Evolutionary conservation across 2,329 filamentous ascomycete genomes (phyloP).

Genomic region (Phoma sp.): DNA sequence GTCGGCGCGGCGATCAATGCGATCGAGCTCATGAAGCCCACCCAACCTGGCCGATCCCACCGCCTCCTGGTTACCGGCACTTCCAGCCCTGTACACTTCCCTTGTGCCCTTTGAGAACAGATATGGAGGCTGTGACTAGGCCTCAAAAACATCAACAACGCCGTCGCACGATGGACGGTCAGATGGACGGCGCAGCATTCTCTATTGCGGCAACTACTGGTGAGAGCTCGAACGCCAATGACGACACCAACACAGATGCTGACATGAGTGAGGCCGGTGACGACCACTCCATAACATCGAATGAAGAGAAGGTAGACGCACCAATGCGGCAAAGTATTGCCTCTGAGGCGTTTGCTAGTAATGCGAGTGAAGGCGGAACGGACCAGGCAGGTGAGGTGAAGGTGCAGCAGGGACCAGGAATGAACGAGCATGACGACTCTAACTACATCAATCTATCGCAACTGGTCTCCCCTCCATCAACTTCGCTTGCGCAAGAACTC

Average conservation of each 20-base stretch:
- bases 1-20: constrained; percentile 18
- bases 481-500: background rate
- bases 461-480: background rate
- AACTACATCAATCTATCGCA: constrained; percentile 10
- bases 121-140: constrained; percentile 12
- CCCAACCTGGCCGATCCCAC: constrained; percentile 30
- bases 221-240: constrained; percentile 1
- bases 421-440: background rate
- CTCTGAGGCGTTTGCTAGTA: background rate
- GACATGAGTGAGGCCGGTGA: constrained; percentile 6
- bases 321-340: too few species aligned
- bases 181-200: constrained; percentile 18
- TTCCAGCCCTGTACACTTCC: constrained; percentile 22
- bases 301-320: background rate
- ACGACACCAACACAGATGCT: background rate
- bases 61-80: constrained; percentile 29
- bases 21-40: constrained; percentile 24
- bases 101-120: constrained; percentile 30
- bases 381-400: background rate
- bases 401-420: background rate
- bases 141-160: background rate
- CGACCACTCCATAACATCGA: background rate
- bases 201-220: constrained; percentile 7
- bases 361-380: background rate
- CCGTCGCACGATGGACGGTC: constrained; percentile 2